Evolutionary conservation across 768 basidiomycete species (phyloP).

Genomic region (Clitopilus passeckerianus): DNA sequence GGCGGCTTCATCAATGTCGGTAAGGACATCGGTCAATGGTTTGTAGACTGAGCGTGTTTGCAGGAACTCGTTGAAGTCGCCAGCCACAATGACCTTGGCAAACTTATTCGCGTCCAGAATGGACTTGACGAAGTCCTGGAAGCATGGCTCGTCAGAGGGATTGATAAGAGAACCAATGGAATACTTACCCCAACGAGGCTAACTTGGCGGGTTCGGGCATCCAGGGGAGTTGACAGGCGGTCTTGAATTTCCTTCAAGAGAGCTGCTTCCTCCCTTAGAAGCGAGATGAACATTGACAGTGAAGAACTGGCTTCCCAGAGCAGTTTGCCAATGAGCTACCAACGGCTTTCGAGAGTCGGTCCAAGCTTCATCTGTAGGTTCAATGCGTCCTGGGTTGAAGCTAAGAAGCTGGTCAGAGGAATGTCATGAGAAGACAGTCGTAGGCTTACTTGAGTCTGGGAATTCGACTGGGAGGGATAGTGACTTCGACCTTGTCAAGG

Average conservation of each 20-base stretch:
- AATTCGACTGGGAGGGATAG: conserved; percentile 21
- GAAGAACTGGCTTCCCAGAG: conserved; percentile 39
- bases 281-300: conserved; percentile 58
- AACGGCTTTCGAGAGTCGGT: conserved; percentile 53
- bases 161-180: not conserved
- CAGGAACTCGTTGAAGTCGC: conserved; percentile 60
- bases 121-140: conserved; percentile 42
- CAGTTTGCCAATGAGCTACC: conserved; percentile 50
- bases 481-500: conserved; percentile 35
- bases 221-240: conserved; percentile 54
- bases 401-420: conserved; percentile 21
- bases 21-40: conserved; percentile 33
- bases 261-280: conserved; percentile 53
- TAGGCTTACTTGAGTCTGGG: conserved; percentile 36
- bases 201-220: conserved; percentile 44
- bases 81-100: conserved; percentile 49
- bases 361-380: conserved; percentile 54
- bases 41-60: conserved; percentile 48
- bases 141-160: not conserved
- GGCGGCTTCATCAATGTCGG: conserved; percentile 49
- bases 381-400: conserved; percentile 59
- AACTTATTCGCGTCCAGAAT: conserved; percentile 34
- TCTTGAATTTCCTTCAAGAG: conserved; percentile 49
- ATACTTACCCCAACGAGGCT: conserved; percentile 42
- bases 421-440: not conserved